Evolutionary conservation across 768 basidiomycete species (phyloP).

Genomic region (Trametes sanguinea): DNA sequence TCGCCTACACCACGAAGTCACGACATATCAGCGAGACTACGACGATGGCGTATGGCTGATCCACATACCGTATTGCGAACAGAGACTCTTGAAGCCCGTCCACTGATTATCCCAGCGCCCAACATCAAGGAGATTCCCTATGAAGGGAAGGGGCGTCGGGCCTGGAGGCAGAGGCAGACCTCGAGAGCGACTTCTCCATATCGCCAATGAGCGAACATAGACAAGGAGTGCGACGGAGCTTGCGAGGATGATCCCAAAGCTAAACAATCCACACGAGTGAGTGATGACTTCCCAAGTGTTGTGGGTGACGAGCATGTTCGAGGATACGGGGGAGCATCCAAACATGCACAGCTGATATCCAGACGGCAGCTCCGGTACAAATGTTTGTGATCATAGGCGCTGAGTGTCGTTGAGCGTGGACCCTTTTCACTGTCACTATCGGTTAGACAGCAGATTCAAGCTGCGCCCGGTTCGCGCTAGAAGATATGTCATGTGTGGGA

Average conservation of each 20-base stretch:
- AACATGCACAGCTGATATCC: no score
- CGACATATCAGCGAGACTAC: no score
- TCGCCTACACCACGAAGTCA: constrained; percentile 2
- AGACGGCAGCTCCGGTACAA: no score
- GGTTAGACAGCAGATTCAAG: no score
- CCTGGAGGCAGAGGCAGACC: constrained; percentile 10
- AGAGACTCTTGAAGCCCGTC: not conserved
- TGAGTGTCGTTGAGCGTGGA: not conserved
- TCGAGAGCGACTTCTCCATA: not conserved
- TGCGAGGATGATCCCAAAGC: not conserved
- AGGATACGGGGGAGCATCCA: no score
- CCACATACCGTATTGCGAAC: not conserved
- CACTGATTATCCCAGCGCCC: not conserved
- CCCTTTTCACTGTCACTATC: no score
- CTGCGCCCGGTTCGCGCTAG: no score
- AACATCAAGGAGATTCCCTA: not conserved
- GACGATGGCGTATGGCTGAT: not conserved
- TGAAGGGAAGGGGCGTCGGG: not conserved
- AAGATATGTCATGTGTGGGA: no score
- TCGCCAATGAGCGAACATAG: not conserved
- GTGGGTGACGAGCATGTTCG: no score
- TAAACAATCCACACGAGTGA: no score
- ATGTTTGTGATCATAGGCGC: no score
- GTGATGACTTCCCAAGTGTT: no score
- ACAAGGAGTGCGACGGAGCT: not conserved